Evolutionary conservation across 768 basidiomycete genomes (phyloP).

Genomic region (Chalciporus sphaerocephalus): DNA sequence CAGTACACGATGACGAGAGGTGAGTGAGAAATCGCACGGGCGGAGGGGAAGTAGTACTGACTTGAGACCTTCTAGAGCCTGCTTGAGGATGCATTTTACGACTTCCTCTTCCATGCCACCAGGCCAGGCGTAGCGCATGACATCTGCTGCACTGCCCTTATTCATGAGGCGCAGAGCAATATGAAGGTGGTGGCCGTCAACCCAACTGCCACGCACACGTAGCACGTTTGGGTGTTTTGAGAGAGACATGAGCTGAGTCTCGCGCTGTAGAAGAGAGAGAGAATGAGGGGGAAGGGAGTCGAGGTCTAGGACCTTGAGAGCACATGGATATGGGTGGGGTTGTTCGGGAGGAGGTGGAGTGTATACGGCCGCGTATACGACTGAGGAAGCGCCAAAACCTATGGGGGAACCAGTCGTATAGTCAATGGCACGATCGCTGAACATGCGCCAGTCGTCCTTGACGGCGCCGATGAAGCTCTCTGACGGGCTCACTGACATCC

Average conservation of each 20-base stretch:
- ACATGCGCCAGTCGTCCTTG: slow-evolving; percentile 78
- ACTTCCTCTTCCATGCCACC: slow-evolving; percentile 93
- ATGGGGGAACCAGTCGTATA: slow-evolving; percentile 76
- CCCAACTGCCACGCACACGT: slow-evolving; percentile 87
- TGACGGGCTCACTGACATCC: no score
- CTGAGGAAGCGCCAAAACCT: slow-evolving; percentile 89
- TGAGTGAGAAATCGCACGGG: neutral
- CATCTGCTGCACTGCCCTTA: slow-evolving; percentile 79
- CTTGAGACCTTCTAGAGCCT: slow-evolving; percentile 87
- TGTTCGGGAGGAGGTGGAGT: slow-evolving; percentile 38
- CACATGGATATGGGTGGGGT: slow-evolving; percentile 51
- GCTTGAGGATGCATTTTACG: slow-evolving; percentile 75
- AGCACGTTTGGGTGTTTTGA: slow-evolving; percentile 92
- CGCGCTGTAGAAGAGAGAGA: slow-evolving; percentile 70
- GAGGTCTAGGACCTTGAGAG: slow-evolving; percentile 87
- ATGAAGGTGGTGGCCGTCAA: slow-evolving; percentile 74
- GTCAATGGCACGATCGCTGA: slow-evolving; percentile 67
- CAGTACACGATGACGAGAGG: slow-evolving; percentile 32
- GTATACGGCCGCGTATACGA: slow-evolving; percentile 78
- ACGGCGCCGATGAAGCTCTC: slow-evolving; percentile 72
- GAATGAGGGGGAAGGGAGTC: slow-evolving; percentile 70
- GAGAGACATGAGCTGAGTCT: slow-evolving; percentile 89
- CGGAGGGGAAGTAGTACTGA: slow-evolving; percentile 35
- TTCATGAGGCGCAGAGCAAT: slow-evolving; percentile 90
- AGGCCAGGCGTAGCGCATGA: slow-evolving; percentile 79